Evolutionary conservation across 2,329 filamentous ascomycete species (phyloP), one percentile per base, ranked within the genome.

Genomic region (Macrophomina tecta): DNA sequence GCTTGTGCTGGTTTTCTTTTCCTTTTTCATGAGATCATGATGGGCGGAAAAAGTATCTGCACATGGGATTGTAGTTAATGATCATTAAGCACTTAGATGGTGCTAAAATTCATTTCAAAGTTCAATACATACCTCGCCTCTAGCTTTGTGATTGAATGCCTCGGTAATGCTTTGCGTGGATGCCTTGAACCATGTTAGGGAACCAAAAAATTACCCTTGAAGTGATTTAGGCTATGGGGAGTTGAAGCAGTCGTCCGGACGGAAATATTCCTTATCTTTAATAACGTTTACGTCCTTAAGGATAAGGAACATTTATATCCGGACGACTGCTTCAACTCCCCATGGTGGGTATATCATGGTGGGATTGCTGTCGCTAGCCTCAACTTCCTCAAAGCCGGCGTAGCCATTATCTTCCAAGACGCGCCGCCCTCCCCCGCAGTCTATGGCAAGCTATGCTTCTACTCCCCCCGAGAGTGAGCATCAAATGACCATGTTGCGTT

Each of bases 1-100:
- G 45, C 53, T 67, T 23, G 45, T 61, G 40, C 46, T 46, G 49
- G 52, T 67, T 38, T 36, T n/a, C n/a, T 45, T 53, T 64, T 23
- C 9, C n/a, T 61, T 65, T 52, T 68, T 65, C 42, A 68, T 64
- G 65, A 67, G 38, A 63, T 63, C 42, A 67, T 58, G 65, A 67
- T 56, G 38, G 53, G 34, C 36, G 65, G 58, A 49, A 63, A 64
- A 64, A 67, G 45, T 51, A 63, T 49, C 56, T 64, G 55, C 51
- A 14, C 49, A 58, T 56, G 64, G 55, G 23, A 45, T 40, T 66
- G 58, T 64, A 67, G 49, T 63, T 67, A 67, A 67, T 67, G 58
- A 67, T 28, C 56, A 48, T 28, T 28, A 16, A 23, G 64, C 53
- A 65, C 23, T 42, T 23, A 23, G 30, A 45, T 18, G 42, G 53